Evolutionary conservation across 2,329 filamentous ascomycete species (phyloP).

Genomic region (Pseudocercospora crystallina): DNA sequence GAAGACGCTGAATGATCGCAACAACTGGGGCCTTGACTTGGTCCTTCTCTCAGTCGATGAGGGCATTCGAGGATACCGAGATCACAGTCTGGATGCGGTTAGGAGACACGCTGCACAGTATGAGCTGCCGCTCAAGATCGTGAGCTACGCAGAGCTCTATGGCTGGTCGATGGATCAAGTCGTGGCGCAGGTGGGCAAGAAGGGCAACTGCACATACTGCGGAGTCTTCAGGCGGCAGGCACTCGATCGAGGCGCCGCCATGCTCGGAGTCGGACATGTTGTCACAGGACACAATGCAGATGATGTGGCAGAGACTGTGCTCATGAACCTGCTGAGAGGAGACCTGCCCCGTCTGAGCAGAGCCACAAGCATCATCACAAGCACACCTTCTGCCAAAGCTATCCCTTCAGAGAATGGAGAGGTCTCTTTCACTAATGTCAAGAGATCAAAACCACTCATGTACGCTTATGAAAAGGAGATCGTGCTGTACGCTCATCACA

Average conservation of each 20-base stretch:
- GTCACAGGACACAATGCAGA: constrained; percentile 98
- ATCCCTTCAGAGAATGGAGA: constrained; percentile 19
- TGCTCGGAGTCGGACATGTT: constrained; percentile 84
- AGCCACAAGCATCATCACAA: constrained; percentile 83
- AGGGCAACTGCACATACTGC: constrained; percentile 98
- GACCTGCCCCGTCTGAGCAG: constrained; percentile 84
- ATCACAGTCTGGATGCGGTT: constrained; percentile 93
- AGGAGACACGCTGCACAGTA: constrained; percentile 92
- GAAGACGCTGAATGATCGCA: constrained; percentile 88
- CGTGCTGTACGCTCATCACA: constrained; percentile 94
- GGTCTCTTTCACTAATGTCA: constrained; percentile 75
- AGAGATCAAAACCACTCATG: constrained; percentile 93
- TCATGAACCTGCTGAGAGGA: constrained; percentile 94
- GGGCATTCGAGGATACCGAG: constrained; percentile 93
- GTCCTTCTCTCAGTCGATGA: constrained; percentile 91
- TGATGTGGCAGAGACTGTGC: constrained; percentile 92
- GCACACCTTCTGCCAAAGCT: constrained; percentile 46
- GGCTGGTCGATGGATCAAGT: constrained; percentile 99
- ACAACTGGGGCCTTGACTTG: constrained; percentile 82
- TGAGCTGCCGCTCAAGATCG: constrained; percentile 84
- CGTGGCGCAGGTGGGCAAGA: constrained; percentile 92
- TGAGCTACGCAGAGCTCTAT: constrained; percentile 91
- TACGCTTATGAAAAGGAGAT: constrained; percentile 99
- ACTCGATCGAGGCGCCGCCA: constrained; percentile 85
- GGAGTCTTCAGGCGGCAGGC: constrained; percentile 94